phyloP scores from a whole-genome alignment of 345 rosid species.

The Stellera chamaejasme region DNA sequence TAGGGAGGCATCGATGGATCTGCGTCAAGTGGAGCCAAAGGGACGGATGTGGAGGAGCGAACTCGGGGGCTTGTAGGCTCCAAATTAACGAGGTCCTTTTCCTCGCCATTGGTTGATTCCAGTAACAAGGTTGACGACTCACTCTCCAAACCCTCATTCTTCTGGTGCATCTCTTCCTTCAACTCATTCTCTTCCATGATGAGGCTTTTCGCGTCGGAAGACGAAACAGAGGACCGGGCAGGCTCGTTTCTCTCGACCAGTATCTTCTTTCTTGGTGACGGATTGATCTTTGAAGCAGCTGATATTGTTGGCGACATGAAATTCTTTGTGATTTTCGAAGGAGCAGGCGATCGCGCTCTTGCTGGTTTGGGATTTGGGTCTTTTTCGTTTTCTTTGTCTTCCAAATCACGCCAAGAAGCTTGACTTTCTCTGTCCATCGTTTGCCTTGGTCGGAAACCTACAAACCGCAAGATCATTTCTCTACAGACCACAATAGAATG shows the following conservation, averaged over 20 bases:
- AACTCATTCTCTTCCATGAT: slow-evolving; percentile 23
- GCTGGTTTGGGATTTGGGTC: slow-evolving; percentile 25
- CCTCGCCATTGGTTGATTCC: slow-evolving; percentile 8
- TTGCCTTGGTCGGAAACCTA: slow-evolving; percentile 38
- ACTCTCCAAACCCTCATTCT: slow-evolving; percentile 6
- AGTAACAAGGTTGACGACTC: slow-evolving; percentile 4
- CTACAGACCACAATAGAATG: slow-evolving; percentile 1
- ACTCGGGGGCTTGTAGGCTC: slow-evolving; percentile 39
- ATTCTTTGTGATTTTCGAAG: slow-evolving; percentile 45
- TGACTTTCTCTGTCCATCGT: slow-evolving; percentile 34
- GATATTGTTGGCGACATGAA: slow-evolving; percentile 91
- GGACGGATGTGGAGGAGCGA: slow-evolving; percentile 24
- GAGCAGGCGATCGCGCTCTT: slow-evolving; percentile 29
- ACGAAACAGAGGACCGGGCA: slow-evolving; percentile 33
- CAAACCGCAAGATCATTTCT: too few species aligned
- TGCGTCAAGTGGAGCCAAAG: slow-evolving; percentile 50
- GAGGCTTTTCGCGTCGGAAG: slow-evolving; percentile 30
- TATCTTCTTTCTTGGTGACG: slow-evolving; percentile 71
- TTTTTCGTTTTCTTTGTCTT: slow-evolving; percentile 60
- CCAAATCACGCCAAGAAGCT: slow-evolving; percentile 27
- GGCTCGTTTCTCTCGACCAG: slow-evolving; percentile 55
- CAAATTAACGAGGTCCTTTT: slow-evolving; percentile 33
- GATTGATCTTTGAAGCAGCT: slow-evolving; percentile 62
- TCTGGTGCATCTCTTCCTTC: slow-evolving; percentile 10
- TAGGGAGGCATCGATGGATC: slow-evolving; percentile 48